phyloP scores from a whole-genome alignment of 1,284 basidiomycete genomes.

The Ceratobasidium theobromae region DNA sequence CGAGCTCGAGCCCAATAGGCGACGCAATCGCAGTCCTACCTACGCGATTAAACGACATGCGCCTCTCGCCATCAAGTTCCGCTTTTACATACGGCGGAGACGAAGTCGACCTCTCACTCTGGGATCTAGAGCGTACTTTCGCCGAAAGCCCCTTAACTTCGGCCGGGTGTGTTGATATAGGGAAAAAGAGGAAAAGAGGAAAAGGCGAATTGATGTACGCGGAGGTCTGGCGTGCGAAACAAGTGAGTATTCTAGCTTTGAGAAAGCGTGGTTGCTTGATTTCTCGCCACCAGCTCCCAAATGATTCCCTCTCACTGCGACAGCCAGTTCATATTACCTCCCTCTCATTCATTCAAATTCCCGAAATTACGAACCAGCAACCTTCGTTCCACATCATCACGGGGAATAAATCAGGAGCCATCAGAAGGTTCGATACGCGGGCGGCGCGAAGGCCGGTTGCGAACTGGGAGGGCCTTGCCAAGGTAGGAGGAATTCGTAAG shows the following conservation, averaged over 20 bases:
- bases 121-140: slow-evolving; percentile 75
- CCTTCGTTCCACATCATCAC: slow-evolving; percentile 60
- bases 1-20: slow-evolving; percentile 39
- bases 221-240: slow-evolving; percentile 79
- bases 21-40: slow-evolving; percentile 52
- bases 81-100: slow-evolving; percentile 83
- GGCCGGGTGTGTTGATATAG: slow-evolving; percentile 36
- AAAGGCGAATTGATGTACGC: slow-evolving; percentile 59
- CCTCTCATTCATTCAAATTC: slow-evolving; percentile 54
- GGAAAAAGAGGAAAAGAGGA: slow-evolving; percentile 61
- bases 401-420: slow-evolving; percentile 75
- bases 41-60: slow-evolving; percentile 64
- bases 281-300: slow-evolving; percentile 56
- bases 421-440: slow-evolving; percentile 80
- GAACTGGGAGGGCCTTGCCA: slow-evolving; percentile 63
- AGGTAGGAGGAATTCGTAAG: slow-evolving; percentile 65
- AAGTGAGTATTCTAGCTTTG: slow-evolving; percentile 48
- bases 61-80: slow-evolving; percentile 53
- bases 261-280: neutral
- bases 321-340: slow-evolving; percentile 79
- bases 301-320: slow-evolving; percentile 75
- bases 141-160: slow-evolving; percentile 33
- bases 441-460: slow-evolving; percentile 67
- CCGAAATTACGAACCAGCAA: slow-evolving; percentile 43
- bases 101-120: slow-evolving; percentile 84